Evolutionary conservation across 768 basidiomycete species (phyloP), one percentile per base, ranked within the genome.

Genomic region (Dentipellis sp.): DNA sequence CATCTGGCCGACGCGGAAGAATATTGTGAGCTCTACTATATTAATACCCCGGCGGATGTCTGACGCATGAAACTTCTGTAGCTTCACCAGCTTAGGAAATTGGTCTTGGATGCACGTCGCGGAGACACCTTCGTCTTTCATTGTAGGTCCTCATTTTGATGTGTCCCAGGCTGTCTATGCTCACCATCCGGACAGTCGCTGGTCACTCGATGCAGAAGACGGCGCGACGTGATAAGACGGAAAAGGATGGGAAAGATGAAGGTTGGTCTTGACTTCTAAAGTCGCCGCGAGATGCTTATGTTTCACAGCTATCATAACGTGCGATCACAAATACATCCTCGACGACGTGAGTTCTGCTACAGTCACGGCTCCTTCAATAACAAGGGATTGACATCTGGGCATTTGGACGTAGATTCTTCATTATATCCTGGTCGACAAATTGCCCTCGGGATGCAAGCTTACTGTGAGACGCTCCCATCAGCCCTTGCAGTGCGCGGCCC

Each of bases 101-200:
- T 60, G 3, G 59, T 60, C 6, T 17, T 38, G n/a, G 54, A 45
- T 23, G 53, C 56, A 10, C 53, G 46, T 21, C 39, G 53, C 2
- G 53, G 56, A 10, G 59, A 60, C 40, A 16, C 14, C 53, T 60
- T 35, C 47, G 57, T n/a, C 50, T 60, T 37, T 45, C 50, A 12
- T 60, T 55, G 56, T 12, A 51, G 56, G 45, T 11, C 16, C 38
- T 19, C 45, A 19, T 3, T 17, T 16, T 52, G 2, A 6, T 17
- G 16, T 50, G 29, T 6, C 6, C 29, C 6, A 6, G 6, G 29
- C 3, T 29, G 29, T 29, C 29, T 6, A 29, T 3, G 46, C n/a
- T n/a, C 9, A 38, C n/a, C 29, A 14, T 50, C 10, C 23, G 7
- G 53, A 16, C 21, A 23, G 39, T 19, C 11, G 16, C 17, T 3